These are phyloP conservation scores for Parastagonospora avenae DNA, from an alignment of 2,329 filamentous ascomycete genomes.

Conservation along the genomic window DNA sequence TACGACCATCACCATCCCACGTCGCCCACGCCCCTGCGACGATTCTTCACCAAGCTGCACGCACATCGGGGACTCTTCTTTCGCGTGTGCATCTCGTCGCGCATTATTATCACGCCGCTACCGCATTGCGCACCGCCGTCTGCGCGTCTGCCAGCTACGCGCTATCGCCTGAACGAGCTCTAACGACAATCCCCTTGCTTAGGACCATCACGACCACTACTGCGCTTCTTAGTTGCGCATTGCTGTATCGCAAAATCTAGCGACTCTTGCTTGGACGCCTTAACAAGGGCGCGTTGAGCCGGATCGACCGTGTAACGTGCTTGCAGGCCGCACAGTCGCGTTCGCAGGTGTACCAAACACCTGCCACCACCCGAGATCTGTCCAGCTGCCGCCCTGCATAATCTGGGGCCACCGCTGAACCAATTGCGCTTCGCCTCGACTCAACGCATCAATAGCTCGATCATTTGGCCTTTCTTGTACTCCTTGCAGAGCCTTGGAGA, in stretches of 20 bases:
- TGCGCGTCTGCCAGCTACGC: conserved; percentile 26
- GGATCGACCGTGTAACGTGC: conserved; percentile 38
- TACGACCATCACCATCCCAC: conserved; percentile 20
- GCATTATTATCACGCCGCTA: conserved; percentile 10
- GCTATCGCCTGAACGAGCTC: conserved; percentile 21
- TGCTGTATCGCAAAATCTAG: conserved; percentile 24
- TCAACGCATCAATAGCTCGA: conserved; percentile 18
- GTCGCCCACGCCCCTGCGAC: conserved; percentile 5
- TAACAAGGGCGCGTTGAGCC: conserved; percentile 28
- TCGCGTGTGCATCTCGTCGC: conserved; percentile 7
- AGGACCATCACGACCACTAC: conserved; percentile 16
- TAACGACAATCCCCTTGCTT: conserved; percentile 26
- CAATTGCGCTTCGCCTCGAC: conserved; percentile 16
- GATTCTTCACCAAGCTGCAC: conserved; percentile 12
- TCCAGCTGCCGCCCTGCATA: conserved; percentile 34
- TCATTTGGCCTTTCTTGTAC: conserved; percentile 12
- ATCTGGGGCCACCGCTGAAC: conserved; percentile 12
- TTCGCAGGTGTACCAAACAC: conserved; percentile 40
- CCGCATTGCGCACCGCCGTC: conserved; percentile 12
- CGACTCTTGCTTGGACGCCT: conserved; percentile 19
- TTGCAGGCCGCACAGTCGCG: conserved; percentile 42
- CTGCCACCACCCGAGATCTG: conserved; percentile 32
- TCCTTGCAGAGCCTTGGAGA: conserved; percentile 35
- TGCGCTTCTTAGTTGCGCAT: conserved; percentile 13
- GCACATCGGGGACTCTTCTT: conserved; percentile 7